These are phyloP conservation scores for Neurospora tetrasperma DNA, from an alignment of 495 filamentous ascomycete genomes.

Conservation along the genomic window DNA sequence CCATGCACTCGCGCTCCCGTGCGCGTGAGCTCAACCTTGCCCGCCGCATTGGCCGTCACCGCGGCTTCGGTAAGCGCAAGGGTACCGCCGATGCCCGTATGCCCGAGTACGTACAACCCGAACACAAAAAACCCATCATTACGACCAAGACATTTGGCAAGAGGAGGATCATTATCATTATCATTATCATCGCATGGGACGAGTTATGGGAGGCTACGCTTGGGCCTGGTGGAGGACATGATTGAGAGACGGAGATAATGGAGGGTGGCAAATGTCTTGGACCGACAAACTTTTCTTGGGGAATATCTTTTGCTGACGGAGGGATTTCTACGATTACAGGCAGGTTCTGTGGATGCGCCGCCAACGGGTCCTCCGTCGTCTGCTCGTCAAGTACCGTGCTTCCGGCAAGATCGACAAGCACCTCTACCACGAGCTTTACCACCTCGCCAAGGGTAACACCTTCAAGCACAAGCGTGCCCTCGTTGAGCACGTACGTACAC, in stretches of 20 bases:
- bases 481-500: conserved; percentile 89
- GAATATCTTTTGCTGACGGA: conserved; percentile 18
- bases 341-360: conserved; percentile 99
- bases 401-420: conserved; percentile 99
- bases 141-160: conserved; percentile 3
- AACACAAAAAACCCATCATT: neutral
- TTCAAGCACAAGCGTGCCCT: conserved; percentile 99
- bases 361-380: conserved; percentile 95
- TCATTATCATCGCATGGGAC: neutral
- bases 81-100: conserved; percentile 99
- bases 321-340: conserved; percentile 36
- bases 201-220: neutral
- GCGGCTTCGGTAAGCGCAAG: conserved; percentile 99
- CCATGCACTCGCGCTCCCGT: conserved; percentile 96
- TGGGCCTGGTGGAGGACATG: neutral
- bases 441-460: conserved; percentile 99
- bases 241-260: neutral
- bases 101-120: conserved; percentile 65
- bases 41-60: conserved; percentile 87
- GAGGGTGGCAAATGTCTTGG: neutral
- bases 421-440: conserved; percentile 99
- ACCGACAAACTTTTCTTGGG: neutral
- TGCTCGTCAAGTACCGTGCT: conserved; percentile 98
- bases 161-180: neutral
- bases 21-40: conserved; percentile 85